phyloP scores from a whole-genome alignment of 2,329 filamentous ascomycete species.

The Hortaea werneckii region DNA sequence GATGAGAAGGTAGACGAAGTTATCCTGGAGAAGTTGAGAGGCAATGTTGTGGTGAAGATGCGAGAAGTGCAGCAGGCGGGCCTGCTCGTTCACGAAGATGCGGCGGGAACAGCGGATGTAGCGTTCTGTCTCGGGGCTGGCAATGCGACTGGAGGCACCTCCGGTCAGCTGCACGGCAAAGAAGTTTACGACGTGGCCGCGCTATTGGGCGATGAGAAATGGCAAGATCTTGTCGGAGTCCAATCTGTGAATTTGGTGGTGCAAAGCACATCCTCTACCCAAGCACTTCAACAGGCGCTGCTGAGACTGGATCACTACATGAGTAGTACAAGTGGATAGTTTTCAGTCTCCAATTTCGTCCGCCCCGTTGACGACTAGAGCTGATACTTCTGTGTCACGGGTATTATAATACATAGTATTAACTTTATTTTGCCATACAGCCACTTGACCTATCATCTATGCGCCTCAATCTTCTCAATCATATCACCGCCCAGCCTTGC shows the following conservation, averaged over 20 bases:
- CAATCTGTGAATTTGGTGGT: no score
- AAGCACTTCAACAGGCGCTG: no score
- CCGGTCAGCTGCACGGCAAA: neutral
- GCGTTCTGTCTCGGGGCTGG: neutral
- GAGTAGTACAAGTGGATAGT: no score
- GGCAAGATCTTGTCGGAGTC: no score
- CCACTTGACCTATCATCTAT: no score
- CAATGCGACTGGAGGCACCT: neutral
- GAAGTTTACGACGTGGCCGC: neutral
- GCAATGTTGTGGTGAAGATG: slow-evolving; percentile 39
- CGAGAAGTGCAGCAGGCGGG: neutral
- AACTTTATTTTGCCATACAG: no score
- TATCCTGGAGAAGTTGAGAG: slow-evolving; percentile 43
- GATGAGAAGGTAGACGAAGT: slow-evolving; percentile 46
- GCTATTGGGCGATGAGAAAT: neutral
- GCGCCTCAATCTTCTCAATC: slow-evolving; percentile 38
- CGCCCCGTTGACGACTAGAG: no score
- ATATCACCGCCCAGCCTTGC: slow-evolving; percentile 50
- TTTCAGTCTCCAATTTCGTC: no score
- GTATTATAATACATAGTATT: no score
- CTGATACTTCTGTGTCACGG: no score
- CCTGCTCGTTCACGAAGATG: neutral
- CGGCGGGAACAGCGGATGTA: neutral
- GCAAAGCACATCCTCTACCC: no score
- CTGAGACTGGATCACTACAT: no score